A percentile compares a stretch with the other conserved stretches of the same genome.
phyloP scores from a whole-genome alignment of 75 land plant species.

The Cryptomeria japonica region DNA sequence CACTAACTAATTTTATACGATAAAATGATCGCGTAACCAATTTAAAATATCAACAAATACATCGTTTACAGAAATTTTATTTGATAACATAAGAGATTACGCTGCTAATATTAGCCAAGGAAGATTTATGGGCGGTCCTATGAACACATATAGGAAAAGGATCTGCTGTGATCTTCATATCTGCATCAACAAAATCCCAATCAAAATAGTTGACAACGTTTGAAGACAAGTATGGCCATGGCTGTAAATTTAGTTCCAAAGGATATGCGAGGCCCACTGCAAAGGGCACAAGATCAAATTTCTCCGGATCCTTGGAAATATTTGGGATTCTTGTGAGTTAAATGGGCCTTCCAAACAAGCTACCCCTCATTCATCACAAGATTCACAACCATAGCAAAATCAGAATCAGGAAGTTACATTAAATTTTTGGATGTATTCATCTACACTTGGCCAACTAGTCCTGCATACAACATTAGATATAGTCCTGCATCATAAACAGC shows the following conservation, averaged over 20 bases:
- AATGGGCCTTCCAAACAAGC: constrained; percentile 28
- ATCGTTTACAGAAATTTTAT: too few relatives aligned
- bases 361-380: neutral
- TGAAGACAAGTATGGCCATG: constrained; percentile 27
- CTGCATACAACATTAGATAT: too few relatives aligned
- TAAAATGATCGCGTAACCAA: too few relatives aligned
- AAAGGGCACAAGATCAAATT: constrained; percentile 55
- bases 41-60: too few relatives aligned
- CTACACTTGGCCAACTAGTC: too few relatives aligned
- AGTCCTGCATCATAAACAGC: too few relatives aligned
- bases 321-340: constrained; percentile 27
- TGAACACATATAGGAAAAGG: constrained; percentile 29
- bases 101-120: neutral
- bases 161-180: constrained; percentile 17
- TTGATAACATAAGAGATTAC: too few relatives aligned
- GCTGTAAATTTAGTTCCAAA: constrained; percentile 47
- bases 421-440: too few relatives aligned
- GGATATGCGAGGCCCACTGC: constrained; percentile 53
- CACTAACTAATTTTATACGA: too few relatives aligned
- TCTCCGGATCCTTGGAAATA: constrained; percentile 40
- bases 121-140: constrained; percentile 33
- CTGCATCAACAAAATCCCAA: constrained; percentile 22
- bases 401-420: neutral
- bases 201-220: constrained; percentile 30
- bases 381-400: neutral